Evolutionary conservation across 371 early-diverging fungal species (phyloP).

Genomic region (Mucor racemosus): DNA sequence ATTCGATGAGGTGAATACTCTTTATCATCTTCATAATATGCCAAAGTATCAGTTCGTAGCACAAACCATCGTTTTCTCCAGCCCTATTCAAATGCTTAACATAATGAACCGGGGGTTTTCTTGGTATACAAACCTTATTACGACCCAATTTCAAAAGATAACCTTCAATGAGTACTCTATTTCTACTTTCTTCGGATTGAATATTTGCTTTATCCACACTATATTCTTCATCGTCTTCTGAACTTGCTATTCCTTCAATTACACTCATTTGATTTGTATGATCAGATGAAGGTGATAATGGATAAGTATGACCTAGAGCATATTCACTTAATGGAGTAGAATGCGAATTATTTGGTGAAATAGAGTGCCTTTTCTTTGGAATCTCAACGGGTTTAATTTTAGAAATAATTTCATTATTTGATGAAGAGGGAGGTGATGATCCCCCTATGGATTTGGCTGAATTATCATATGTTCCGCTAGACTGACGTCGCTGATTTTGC

Average conservation of each 20-base stretch:
- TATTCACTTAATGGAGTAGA: slow-evolving; percentile 32
- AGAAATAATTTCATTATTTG: slow-evolving; percentile 7
- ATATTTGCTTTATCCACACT: slow-evolving; percentile 38
- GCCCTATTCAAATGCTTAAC: slow-evolving; percentile 37
- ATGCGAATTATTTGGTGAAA: slow-evolving; percentile 1
- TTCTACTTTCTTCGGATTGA: slow-evolving; percentile 46
- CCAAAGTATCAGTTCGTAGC: slow-evolving; percentile 72
- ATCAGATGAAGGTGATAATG: slow-evolving; percentile 47
- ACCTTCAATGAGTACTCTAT: slow-evolving; percentile 69
- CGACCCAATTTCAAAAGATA: slow-evolving; percentile 72
- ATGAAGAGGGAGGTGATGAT: slow-evolving; percentile 3
- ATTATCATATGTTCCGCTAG: slow-evolving; percentile 15
- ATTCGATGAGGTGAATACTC: slow-evolving; percentile 77
- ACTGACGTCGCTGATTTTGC: slow-evolving; percentile 29
- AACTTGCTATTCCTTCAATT: slow-evolving; percentile 49
- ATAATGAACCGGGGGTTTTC: too few relatives aligned
- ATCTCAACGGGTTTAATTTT: slow-evolving; percentile 24
- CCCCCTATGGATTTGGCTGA: background rate
- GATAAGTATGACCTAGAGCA: slow-evolving; percentile 40
- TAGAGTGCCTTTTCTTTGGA: slow-evolving; percentile 12
- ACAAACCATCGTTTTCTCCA: slow-evolving; percentile 92
- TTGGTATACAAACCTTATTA: slow-evolving; percentile 55
- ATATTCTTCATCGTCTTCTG: slow-evolving; percentile 57
- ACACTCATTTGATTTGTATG: slow-evolving; percentile 33
- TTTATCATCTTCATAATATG: slow-evolving; percentile 81